phyloP scores from a whole-genome alignment of 352 stramenopile species.

The Blastocystis sp. region DNA sequence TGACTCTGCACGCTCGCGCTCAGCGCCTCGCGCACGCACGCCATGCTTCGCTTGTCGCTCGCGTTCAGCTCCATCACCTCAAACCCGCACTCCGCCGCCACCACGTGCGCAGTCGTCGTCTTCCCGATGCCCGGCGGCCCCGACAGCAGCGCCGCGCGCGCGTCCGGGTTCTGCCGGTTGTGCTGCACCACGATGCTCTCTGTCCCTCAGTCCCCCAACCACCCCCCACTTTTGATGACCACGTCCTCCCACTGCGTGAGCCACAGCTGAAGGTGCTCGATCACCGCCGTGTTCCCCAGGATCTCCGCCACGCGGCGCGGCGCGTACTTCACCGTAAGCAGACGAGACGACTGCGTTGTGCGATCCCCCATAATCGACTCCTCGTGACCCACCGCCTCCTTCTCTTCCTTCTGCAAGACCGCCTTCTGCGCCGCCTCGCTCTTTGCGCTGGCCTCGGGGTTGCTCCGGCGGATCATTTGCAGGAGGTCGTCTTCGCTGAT shows the following conservation, averaged over 20 bases:
- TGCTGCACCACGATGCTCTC: slow-evolving; percentile 15
- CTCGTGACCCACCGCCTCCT: not conserved
- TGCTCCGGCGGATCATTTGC: not conserved
- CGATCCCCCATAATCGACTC: slow-evolving; percentile 29
- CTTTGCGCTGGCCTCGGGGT: not conserved
- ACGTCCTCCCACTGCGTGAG: slow-evolving; percentile 73
- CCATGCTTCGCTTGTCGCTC: slow-evolving; percentile 93
- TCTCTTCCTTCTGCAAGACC: not conserved
- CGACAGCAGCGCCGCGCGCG: slow-evolving; percentile 89
- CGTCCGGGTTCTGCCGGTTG: slow-evolving; percentile 81
- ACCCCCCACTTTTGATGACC: slow-evolving; percentile 63
- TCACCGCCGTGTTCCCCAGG: slow-evolving; percentile 70
- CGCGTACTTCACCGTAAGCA: slow-evolving; percentile 69
- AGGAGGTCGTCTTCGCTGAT: not conserved
- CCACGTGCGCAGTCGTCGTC: slow-evolving; percentile 89
- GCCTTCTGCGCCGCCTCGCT: slow-evolving; percentile 14
- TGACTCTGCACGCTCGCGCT: slow-evolving; percentile 78
- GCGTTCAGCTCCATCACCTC: slow-evolving; percentile 93
- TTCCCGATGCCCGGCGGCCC: slow-evolving; percentile 87
- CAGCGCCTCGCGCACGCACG: slow-evolving; percentile 84
- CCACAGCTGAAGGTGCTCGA: slow-evolving; percentile 71
- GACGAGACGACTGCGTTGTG: not conserved
- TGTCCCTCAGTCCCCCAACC: not conserved
- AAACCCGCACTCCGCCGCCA: slow-evolving; percentile 86
- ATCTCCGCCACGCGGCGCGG: slow-evolving; percentile 74